Conservation (phyloP, 495 filamentous ascomycete species). For the Podospora fimiseda region DNA sequence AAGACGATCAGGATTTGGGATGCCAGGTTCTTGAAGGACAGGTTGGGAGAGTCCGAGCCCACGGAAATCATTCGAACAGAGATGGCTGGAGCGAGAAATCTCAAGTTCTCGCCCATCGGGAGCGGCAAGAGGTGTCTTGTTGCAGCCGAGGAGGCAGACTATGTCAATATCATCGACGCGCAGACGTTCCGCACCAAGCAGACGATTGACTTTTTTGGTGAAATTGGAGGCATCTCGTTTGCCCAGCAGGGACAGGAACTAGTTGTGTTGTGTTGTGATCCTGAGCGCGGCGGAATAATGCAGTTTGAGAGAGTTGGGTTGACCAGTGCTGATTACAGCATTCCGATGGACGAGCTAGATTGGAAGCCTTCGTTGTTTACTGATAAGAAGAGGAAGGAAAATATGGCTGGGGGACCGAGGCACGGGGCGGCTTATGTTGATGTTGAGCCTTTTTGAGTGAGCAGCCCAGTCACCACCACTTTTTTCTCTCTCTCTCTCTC, state of each 20-base stretch:
- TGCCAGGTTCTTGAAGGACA: conserved; percentile 60
- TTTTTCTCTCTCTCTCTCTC: too few relatives aligned
- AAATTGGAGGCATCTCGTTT: conserved; percentile 72
- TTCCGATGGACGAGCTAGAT: too few relatives aligned
- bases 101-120: conserved; percentile 78
- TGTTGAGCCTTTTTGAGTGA: too few relatives aligned
- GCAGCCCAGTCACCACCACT: too few relatives aligned
- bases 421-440: too few relatives aligned
- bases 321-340: too few relatives aligned
- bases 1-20: conserved; percentile 81
- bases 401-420: too few relatives aligned
- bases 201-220: conserved; percentile 78
- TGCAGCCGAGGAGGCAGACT: conserved; percentile 78
- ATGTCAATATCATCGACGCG: conserved; percentile 72
- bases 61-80: conserved; percentile 63
- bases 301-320: conserved; percentile 57
- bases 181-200: conserved; percentile 61
- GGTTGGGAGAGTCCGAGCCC: conserved; percentile 35
- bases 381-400: too few relatives aligned
- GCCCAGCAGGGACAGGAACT: conserved; percentile 64
- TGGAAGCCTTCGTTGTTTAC: too few relatives aligned
- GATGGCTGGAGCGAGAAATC: conserved; percentile 68
- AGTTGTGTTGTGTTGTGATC: conserved; percentile 69
- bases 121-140: conserved; percentile 67
- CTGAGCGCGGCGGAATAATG: conserved; percentile 71